Evolutionary conservation across 2,329 filamentous ascomycete genomes (phyloP), one percentile per base, ranked within the genome.

Genomic region (Pseudocercospora eumusae): DNA sequence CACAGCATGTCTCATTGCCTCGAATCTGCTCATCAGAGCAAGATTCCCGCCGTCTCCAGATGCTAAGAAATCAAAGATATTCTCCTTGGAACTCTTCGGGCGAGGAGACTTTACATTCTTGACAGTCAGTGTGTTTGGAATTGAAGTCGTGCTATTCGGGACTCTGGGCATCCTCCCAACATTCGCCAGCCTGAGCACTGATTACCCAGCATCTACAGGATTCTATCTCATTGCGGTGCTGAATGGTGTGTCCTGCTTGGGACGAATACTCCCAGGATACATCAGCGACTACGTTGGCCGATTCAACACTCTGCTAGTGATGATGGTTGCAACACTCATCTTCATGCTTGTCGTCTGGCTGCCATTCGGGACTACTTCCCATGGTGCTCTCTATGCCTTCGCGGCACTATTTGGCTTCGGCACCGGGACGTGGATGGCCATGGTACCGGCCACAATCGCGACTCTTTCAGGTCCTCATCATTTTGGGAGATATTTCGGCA

Each of bases 111-210:
- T 63, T 31, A 53, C 57, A 4, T 63, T 63, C 45, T 31, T 63
- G 40, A 60, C 61, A 5, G 10, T 63, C 3, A 50, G 50, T 44
- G 52, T 63, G 23, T 60, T 82, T 60, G 73, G 76, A 1, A 77
- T 83, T 20, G 81, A 83, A 52, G 79, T 82, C 54, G 78, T 79
- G 40, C 75, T 82, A 13, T 83, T 82, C 45, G 80, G 79, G 11
- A 76, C 78, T n/a, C 76, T 78, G 0, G 78, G 78, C 1, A 74
- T 82, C 7, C 68, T 83, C 1, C 81, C 81, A 0, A 81, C 79
- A 0, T 82, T 82, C 62, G 77, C 78, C 1, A 77, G 75, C 0
- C 68, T 81, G 33, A 68, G 74, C 5, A 59, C 71, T 0, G 71
- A 80, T 25, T 60, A 56, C 21, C 61, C 61, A 3, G 4, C 56